phyloP scores from a whole-genome alignment of 768 basidiomycete genomes.

The Kwoniella europaea region DNA sequence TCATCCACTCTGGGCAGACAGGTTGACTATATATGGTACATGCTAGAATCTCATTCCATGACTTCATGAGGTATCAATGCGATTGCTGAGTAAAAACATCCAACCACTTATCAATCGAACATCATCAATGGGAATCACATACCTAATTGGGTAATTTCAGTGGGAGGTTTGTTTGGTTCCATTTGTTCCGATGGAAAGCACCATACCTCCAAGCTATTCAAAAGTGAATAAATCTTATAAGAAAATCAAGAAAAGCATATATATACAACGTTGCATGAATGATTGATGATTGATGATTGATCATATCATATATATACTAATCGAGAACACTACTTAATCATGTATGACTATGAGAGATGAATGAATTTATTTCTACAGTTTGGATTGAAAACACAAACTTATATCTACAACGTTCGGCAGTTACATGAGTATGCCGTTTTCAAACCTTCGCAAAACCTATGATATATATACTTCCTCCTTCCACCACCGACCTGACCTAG shows the following conservation, averaged over 20 bases:
- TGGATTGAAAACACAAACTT: neutral
- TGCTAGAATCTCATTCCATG: neutral
- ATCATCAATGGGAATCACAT: slow-evolving; percentile 5
- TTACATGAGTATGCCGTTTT: neutral
- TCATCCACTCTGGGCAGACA: no score
- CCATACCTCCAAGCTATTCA: no score
- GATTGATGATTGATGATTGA: neutral
- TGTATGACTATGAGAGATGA: slow-evolving; percentile 4
- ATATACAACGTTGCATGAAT: slow-evolving; percentile 23
- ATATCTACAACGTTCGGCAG: neutral
- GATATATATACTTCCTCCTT: no score
- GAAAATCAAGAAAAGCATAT: neutral
- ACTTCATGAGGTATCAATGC: neutral
- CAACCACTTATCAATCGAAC: slow-evolving; percentile 3
- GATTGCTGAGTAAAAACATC: slow-evolving; percentile 7
- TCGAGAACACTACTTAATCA: neutral
- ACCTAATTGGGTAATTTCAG: slow-evolving; percentile 4
- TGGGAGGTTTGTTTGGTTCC: slow-evolving; percentile 8
- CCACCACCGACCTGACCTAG: neutral
- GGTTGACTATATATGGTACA: neutral
- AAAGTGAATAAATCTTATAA: no score
- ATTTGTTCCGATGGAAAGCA: neutral
- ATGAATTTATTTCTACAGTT: neutral
- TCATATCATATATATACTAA: neutral
- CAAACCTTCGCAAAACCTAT: no score